Conservation (phyloP, 225 moss, liverwort and hornwort species). For the Anthoceros angustus region DNA sequence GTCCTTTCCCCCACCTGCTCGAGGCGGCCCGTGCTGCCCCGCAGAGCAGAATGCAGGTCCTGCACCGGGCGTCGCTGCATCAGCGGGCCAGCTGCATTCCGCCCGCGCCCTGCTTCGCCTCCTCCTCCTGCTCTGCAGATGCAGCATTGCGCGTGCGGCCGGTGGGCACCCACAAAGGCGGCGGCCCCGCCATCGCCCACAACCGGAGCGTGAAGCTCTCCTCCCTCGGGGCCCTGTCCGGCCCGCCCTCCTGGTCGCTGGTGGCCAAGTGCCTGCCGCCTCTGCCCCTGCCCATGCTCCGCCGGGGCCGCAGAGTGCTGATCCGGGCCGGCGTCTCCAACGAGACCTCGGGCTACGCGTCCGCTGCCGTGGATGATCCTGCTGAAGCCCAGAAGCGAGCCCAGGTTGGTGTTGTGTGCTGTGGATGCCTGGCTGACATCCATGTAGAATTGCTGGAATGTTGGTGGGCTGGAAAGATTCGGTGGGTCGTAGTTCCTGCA, state of each 20-base stretch:
- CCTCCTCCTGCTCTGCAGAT: background rate
- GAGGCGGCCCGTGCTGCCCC: slow-evolving; percentile 1
- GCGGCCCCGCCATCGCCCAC: background rate
- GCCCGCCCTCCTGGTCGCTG: background rate
- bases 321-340: background rate
- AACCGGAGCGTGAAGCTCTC: background rate
- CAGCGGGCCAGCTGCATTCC: background rate
- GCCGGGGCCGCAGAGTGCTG: background rate
- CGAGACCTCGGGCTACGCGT: background rate
- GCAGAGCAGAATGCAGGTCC: slow-evolving; percentile 3
- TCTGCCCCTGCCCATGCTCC: background rate
- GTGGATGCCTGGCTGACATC: background rate
- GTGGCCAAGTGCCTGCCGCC: background rate
- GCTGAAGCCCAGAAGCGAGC: background rate
- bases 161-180: background rate
- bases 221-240: background rate
- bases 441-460: background rate
- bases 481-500: too few species aligned
- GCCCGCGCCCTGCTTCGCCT: background rate
- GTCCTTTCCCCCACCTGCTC: background rate
- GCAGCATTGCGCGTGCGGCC: background rate
- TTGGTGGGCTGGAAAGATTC: background rate
- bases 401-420: background rate
- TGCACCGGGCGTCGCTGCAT: background rate
- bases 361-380: slow-evolving; percentile 1